These are phyloP conservation scores for Fraxinus xanthoxyloides DNA, from an alignment of 305 asterid species.

Conservation along the genomic window DNA sequence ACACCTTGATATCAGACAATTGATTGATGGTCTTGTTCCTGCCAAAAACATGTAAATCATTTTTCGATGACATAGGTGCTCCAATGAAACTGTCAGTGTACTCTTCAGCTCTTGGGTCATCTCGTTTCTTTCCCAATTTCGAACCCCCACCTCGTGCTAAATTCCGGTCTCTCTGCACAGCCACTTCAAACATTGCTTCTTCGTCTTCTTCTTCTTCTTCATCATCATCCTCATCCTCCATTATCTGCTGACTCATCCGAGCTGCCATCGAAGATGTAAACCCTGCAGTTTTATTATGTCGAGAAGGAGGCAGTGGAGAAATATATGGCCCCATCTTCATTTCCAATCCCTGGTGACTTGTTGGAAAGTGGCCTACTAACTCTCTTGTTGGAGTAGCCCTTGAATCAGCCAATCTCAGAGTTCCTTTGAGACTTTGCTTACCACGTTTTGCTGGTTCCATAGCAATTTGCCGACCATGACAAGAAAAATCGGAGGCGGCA, in stretches of 20 bases:
- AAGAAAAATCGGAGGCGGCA: constrained; percentile 44
- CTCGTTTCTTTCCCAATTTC: constrained; percentile 59
- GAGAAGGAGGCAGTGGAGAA: constrained; percentile 44
- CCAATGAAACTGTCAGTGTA: constrained; percentile 49
- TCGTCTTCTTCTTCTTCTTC: constrained; percentile 35
- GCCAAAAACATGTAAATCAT: constrained; percentile 50
- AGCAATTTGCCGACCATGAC: constrained; percentile 42
- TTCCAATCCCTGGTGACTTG: constrained; percentile 46
- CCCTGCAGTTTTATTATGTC: constrained; percentile 42
- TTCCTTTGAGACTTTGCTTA: constrained; percentile 66
- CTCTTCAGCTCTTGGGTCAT: constrained; percentile 44
- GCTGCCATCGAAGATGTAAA: constrained; percentile 45
- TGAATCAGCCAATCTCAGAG: constrained; percentile 57
- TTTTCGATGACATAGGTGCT: constrained; percentile 42
- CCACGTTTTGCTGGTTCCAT: constrained; percentile 51
- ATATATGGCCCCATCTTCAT: constrained; percentile 41
- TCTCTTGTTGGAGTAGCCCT: constrained; percentile 48
- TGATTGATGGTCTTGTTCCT: constrained; percentile 71
- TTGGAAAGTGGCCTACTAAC: constrained; percentile 41
- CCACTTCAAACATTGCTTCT: constrained; percentile 59
- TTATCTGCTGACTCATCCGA: constrained; percentile 46
- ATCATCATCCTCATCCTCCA: constrained; percentile 41
- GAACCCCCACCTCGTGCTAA: constrained; percentile 39
- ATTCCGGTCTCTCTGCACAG: constrained; percentile 54
- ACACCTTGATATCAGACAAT: constrained; percentile 75